phyloP scores from a whole-genome alignment of 306 rosid genomes.

The Biancaea sappan region DNA sequence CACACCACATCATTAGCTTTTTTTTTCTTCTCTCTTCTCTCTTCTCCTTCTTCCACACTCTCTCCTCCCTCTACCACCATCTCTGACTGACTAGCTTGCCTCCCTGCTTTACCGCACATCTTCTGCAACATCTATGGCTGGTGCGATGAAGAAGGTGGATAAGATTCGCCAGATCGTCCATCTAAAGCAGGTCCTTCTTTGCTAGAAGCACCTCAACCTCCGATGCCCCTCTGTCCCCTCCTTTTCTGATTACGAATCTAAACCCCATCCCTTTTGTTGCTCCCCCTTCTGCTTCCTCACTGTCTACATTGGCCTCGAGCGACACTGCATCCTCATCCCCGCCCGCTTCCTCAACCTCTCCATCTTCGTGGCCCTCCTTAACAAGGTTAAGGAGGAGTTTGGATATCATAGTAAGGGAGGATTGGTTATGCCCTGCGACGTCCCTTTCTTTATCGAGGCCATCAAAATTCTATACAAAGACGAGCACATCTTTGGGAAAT shows the following conservation, averaged over 20 bases:
- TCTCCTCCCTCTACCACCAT: no score
- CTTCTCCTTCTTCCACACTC: no score
- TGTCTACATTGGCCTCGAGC: conserved; percentile 51
- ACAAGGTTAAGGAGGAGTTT: conserved; percentile 51
- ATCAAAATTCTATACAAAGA: conserved; percentile 19
- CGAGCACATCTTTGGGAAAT: conserved; percentile 30
- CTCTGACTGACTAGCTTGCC: no score
- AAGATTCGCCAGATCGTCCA: conserved; percentile 41
- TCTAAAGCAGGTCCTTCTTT: conserved; percentile 31
- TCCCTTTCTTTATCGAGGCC: conserved; percentile 26
- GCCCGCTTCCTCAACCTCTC: conserved; percentile 56
- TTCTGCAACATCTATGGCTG: conserved; percentile 21
- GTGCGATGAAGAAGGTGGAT: conserved; percentile 27
- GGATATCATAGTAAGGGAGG: conserved; percentile 44
- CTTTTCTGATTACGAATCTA: conserved; percentile 4
- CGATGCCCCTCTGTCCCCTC: not conserved
- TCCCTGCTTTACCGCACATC: no score
- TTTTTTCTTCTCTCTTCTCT: no score
- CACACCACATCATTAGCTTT: no score
- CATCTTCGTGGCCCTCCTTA: conserved; percentile 38
- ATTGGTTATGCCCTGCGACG: conserved; percentile 41
- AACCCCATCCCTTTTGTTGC: not conserved
- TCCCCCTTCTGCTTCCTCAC: conserved; percentile 41
- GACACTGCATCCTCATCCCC: conserved; percentile 49
- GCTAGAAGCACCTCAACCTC: conserved; percentile 33